Conservation (phyloP, 192 early-diverging fungal genomes). For the Gorgonomyces haynaldii region DNA sequence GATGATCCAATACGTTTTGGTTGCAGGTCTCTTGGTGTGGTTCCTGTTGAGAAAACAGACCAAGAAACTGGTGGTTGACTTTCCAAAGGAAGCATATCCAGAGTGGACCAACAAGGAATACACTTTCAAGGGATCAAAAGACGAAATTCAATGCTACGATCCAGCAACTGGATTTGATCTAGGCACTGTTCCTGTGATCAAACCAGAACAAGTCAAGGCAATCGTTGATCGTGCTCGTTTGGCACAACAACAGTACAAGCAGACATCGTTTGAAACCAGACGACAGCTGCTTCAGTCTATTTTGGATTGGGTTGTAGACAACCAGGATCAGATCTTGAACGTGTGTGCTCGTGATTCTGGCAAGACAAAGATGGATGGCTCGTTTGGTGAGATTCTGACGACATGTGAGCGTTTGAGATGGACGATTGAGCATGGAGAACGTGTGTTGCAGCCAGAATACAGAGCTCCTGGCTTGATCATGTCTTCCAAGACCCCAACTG, state of each 20-base stretch:
- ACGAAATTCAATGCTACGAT: slow-evolving; percentile 67
- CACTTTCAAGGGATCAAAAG: slow-evolving; percentile 31
- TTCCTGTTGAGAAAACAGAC: too few relatives aligned
- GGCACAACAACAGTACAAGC: slow-evolving; percentile 58
- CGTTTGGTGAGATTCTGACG: slow-evolving; percentile 70
- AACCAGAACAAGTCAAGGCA: slow-evolving; percentile 43
- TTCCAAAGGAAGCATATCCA: too few relatives aligned
- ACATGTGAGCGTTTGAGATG: slow-evolving; percentile 68
- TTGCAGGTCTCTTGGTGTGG: too few relatives aligned
- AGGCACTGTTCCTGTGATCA: slow-evolving; percentile 45
- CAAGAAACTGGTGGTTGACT: too few relatives aligned
- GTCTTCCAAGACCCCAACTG: slow-evolving; percentile 62
- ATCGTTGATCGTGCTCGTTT: slow-evolving; percentile 39
- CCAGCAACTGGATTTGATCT: slow-evolving; percentile 77
- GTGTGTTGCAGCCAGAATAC: slow-evolving; percentile 49
- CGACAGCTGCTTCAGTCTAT: slow-evolving; percentile 58
- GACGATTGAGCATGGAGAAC: slow-evolving; percentile 69
- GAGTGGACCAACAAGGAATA: neutral
- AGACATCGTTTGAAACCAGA: slow-evolving; percentile 61
- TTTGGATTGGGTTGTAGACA: slow-evolving; percentile 52
- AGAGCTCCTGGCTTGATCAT: slow-evolving; percentile 59
- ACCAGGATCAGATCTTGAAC: slow-evolving; percentile 67
- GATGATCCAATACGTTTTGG: too few relatives aligned
- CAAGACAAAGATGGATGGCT: slow-evolving; percentile 69
- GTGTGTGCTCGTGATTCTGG: slow-evolving; percentile 66